These are phyloP conservation scores for Acidiella bohemica DNA, from an alignment of 495 filamentous ascomycete genomes.

Conservation along the genomic window DNA sequence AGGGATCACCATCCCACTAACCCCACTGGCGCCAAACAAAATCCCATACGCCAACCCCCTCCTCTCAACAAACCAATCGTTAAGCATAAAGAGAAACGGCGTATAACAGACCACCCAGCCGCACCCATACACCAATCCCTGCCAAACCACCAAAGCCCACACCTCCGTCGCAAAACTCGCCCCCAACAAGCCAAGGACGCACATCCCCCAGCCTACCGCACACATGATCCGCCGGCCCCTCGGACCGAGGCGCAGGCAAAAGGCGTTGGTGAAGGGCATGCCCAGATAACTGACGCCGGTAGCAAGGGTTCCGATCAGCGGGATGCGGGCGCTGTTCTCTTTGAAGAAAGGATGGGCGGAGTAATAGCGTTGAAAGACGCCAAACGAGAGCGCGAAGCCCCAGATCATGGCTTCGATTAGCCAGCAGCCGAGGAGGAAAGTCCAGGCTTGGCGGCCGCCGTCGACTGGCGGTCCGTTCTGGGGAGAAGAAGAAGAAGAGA, in stretches of 20 bases:
- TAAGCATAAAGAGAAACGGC: slow-evolving; percentile 26
- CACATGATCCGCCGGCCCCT: slow-evolving; percentile 12
- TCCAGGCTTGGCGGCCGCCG: slow-evolving; percentile 12
- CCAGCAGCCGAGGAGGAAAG: slow-evolving; percentile 13
- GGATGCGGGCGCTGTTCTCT: slow-evolving; percentile 7
- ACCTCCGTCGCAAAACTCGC: slow-evolving; percentile 17
- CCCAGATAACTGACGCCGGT: slow-evolving; percentile 19
- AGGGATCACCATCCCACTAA: slow-evolving; percentile 28
- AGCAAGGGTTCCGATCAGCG: slow-evolving; percentile 20
- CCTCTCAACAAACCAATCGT: slow-evolving; percentile 30
- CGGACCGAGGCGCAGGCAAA: slow-evolving; percentile 17
- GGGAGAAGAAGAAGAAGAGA: too few species aligned
- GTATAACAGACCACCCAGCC: slow-evolving; percentile 22
- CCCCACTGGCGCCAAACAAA: slow-evolving; percentile 29
- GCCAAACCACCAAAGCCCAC: slow-evolving; percentile 18
- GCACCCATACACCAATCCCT: slow-evolving; percentile 22
- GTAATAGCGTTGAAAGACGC: slow-evolving; percentile 23
- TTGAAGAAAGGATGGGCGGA: slow-evolving; percentile 11
- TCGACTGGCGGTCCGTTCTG: slow-evolving; percentile 9
- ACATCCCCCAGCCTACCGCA: slow-evolving; percentile 18
- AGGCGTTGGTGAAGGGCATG: slow-evolving; percentile 18
- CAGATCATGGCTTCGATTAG: slow-evolving; percentile 17
- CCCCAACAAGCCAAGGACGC: slow-evolving; percentile 13
- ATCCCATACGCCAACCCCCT: slow-evolving; percentile 34
- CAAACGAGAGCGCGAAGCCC: slow-evolving; percentile 25